Evolutionary conservation across 345 rosid species (phyloP), one percentile per base, ranked within the genome.

Genomic region (Heritiera littoralis): DNA sequence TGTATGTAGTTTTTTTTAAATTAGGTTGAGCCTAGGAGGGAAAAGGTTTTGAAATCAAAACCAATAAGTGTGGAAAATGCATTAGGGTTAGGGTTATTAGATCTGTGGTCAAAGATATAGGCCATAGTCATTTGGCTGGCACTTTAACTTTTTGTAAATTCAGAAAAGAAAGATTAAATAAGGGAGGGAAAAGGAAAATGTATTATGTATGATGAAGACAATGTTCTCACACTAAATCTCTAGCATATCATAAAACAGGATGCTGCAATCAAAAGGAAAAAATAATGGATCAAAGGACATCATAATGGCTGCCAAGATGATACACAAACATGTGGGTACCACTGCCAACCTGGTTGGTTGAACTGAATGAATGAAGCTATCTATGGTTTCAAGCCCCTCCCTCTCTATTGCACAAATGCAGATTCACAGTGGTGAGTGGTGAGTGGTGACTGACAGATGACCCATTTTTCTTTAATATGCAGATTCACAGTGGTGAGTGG

Each of bases 41-140:
- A 43, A 41, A 35, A n/a, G 12, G 17, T 41, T 67, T 45, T 9
- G 52, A 43, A 52, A 67, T 23, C 20, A n/a, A 66, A 66, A 9
- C 4, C 51, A 41, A 43, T 9, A 7, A 23, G 10, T 7, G 32
- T 9, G 12, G 72, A 40, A 66, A 41, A 18, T 65, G 43, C 48
- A 66, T 35, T 35, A 35, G 38, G 38, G 38, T 35, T 3, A 9
- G 49, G 14, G 30, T 41, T 67, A 9, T 12, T 12, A 23, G 40
- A 48, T 70, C 58, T 70, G 20, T 23, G 54, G 74, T 69, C 56
- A 69, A 69, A 69, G 48, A 23, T 23, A 7, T 70, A 48, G 74
- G 58, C 40, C 58, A 67, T 10, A 23, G 15, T 9, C 13, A 48
- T 48, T 8, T 1, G 9, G 52, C 11, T 49, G 6, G n/a, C 11